A percentile compares a stretch with the other conserved stretches of the same genome.
These are phyloP conservation scores for Xerophyta viscosa DNA, from an alignment of 106 monocot species.

Conservation along the genomic window DNA sequence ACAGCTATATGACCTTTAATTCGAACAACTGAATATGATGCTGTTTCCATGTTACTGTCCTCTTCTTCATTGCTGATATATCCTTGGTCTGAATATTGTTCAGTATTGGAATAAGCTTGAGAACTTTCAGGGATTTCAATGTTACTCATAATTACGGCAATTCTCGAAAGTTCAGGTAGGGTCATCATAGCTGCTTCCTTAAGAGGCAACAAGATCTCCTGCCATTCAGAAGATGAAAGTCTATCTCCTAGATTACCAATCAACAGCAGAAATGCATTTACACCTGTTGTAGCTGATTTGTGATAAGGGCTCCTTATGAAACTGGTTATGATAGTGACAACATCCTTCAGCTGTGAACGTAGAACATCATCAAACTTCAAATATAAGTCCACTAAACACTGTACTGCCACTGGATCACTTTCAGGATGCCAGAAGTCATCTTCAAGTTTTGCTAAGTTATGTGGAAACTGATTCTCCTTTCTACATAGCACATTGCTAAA, in stretches of 20 bases:
- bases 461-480: conserved; percentile 30
- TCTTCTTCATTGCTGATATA: conserved; percentile 48
- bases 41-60: conserved; percentile 77
- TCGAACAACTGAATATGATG: conserved; percentile 68
- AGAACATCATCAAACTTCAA: conserved; percentile 55
- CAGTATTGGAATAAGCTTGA: conserved; percentile 52
- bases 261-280: conserved; percentile 46
- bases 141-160: conserved; percentile 44
- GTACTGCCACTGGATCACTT: conserved; percentile 43
- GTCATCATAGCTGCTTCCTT: conserved; percentile 35
- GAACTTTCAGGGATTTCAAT: conserved; percentile 59
- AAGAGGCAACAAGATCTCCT: conserved; percentile 40
- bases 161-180: conserved; percentile 40
- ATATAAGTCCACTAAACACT: conserved; percentile 66
- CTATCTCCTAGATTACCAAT: conserved; percentile 30
- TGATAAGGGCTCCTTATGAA: conserved; percentile 66
- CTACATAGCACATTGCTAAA: conserved; percentile 92
- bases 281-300: conserved; percentile 50
- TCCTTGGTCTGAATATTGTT: conserved; percentile 69
- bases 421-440: conserved; percentile 47
- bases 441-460: conserved; percentile 22
- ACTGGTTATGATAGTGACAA: conserved; percentile 42
- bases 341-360: conserved; percentile 37
- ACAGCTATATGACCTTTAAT: conserved; percentile 82
- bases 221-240: conserved; percentile 73